Conservation (phyloP, 148 eudicot species). For the Nyssa sinensis region DNA sequence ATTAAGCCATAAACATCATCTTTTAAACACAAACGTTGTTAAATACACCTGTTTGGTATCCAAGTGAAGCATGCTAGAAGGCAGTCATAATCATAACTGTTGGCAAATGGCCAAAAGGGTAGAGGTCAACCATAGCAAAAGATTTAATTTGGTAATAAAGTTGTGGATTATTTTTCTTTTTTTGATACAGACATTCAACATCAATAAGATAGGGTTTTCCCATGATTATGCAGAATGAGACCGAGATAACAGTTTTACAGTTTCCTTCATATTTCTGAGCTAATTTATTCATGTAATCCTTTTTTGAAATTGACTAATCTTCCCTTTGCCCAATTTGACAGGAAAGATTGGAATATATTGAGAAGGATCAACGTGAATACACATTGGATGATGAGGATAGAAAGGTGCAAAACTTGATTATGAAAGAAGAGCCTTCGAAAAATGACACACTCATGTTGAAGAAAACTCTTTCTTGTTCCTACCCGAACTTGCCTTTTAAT, state of each 20-base stretch:
- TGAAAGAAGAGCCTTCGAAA: conserved; percentile 67
- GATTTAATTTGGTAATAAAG: not conserved
- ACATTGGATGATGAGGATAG: conserved; percentile 86
- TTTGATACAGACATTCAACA: not conserved
- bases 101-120: not conserved
- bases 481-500: conserved; percentile 73
- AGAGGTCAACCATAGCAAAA: not conserved
- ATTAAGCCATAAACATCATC: not conserved
- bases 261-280: not conserved
- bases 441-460: conserved; percentile 62
- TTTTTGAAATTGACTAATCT: not conserved
- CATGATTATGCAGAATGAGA: not conserved
- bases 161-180: not conserved
- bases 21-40: not conserved
- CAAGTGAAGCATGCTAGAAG: not conserved
- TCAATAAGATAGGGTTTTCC: not conserved
- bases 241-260: not conserved
- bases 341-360: conserved; percentile 77
- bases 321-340: conserved; percentile 27
- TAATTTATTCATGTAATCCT: not conserved
- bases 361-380: conserved; percentile 85
- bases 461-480: conserved; percentile 90
- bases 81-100: not conserved
- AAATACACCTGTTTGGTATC: not conserved
- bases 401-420: conserved; percentile 71